Evolutionary conservation across 2,329 filamentous ascomycete species (phyloP), one percentile per base, ranked within the genome.

Genomic region (Niveomyces coronatus): DNA sequence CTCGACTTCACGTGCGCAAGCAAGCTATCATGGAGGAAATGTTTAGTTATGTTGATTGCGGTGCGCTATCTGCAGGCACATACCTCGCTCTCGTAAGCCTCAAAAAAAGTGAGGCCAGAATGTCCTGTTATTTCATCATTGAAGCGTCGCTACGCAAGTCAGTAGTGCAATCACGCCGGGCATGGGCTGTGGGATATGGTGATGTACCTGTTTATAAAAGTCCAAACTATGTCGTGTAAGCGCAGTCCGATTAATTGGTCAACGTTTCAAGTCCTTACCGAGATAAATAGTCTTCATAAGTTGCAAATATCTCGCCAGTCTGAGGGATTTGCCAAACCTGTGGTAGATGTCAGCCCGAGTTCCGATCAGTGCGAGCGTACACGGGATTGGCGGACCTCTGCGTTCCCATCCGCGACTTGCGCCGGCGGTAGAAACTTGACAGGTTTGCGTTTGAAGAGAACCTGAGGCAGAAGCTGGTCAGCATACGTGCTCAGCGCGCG

Each of bases 121-220:
- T 94, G 89, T 38, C 91, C 91, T 10, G 87, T 94, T 47, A 96
- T 93, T 56, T 94, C 85, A 61, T 93, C 94, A 44, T 93, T 94
- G 60, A 96, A 98, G 39, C 82, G 79, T 54, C 79, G 85, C 79
- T 89, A 50, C 30, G 34, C 35, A 49, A 43, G 37, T 37, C 32
- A 31, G 33, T 29, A 30, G 8, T n/a, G 13, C n/a, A n/a, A n/a
- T n/a, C n/a, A n/a, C n/a, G 27, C n/a, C 6, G 20, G 14, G 10
- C 10, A 15, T 2, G 17, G 9, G 13, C 9, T 20, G 14, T n/a
- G 20, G 53, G 58, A 49, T 55, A 42, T 33, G 17, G 23, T 28
- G 28, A 24, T 71, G 52, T 67, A 85, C 85, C 75, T 93, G 85
- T 50, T 83, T 87, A 58, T 94, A 94, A 56, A 94, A 95, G 57